These are phyloP conservation scores for Plasmopara halstedii DNA, from an alignment of 352 stramenopile genomes.

Conservation along the genomic window DNA sequence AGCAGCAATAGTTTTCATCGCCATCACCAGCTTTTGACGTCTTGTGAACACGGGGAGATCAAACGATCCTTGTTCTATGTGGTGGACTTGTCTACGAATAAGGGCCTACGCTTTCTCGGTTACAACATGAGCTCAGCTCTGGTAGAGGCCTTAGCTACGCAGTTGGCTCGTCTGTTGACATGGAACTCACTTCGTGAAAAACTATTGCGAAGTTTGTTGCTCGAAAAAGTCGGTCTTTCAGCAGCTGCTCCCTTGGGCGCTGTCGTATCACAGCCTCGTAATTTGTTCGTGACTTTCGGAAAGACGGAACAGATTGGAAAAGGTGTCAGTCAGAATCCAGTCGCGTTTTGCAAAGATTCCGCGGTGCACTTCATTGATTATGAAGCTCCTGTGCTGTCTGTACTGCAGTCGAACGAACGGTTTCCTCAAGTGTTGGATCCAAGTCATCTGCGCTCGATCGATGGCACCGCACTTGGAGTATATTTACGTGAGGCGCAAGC, in stretches of 20 bases:
- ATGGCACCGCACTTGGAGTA: conserved; percentile 39
- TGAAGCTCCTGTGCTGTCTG: conserved; percentile 29
- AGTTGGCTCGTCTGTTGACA: conserved; percentile 53
- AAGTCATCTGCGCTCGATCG: conserved; percentile 31
- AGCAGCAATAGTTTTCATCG: conserved; percentile 10
- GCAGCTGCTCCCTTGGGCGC: conserved; percentile 36
- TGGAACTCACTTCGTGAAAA: conserved; percentile 67
- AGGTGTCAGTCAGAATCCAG: conserved; percentile 20
- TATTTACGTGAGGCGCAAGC: conserved; percentile 57
- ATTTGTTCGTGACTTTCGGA: conserved; percentile 27
- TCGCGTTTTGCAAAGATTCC: conserved; percentile 40
- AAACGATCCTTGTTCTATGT: conserved; percentile 74
- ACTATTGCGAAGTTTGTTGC: conserved; percentile 45
- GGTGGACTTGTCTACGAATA: conserved; percentile 51
- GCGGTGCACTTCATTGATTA: conserved; percentile 56
- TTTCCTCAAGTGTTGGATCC: conserved; percentile 45
- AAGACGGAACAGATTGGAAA: conserved; percentile 30
- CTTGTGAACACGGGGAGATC: conserved; percentile 9
- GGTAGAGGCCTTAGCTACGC: conserved; percentile 43
- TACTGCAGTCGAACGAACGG: conserved; percentile 34
- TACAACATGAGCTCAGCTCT: conserved; percentile 74
- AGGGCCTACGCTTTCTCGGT: conserved; percentile 50
- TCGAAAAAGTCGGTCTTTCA: conserved; percentile 52
- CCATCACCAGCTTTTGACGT: conserved; percentile 10
- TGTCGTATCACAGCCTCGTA: conserved; percentile 53